Evolutionary conservation across 768 basidiomycete species (phyloP).

Genomic region (Strobilomyces dryophilus): DNA sequence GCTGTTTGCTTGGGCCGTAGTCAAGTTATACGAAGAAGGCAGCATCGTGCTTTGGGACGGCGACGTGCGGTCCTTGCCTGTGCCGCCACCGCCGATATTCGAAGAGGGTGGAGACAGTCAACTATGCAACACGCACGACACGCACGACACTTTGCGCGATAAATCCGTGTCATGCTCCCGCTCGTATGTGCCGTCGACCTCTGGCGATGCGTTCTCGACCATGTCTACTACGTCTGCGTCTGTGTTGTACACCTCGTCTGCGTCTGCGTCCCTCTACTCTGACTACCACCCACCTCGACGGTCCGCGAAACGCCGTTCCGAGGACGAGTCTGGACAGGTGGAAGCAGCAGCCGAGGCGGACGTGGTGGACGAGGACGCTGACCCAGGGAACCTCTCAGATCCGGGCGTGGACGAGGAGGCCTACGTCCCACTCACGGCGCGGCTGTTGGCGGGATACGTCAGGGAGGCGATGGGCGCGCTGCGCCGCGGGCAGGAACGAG

Average conservation of each 20-base stretch:
- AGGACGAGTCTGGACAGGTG: not conserved
- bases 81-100: conserved; percentile 7
- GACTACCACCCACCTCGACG: conserved; percentile 23
- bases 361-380: not conserved
- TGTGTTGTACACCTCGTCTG: conserved; percentile 21
- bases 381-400: conserved; percentile 44
- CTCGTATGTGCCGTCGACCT: conserved; percentile 10
- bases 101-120: conserved; percentile 11
- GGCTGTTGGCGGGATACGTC: conserved; percentile 45
- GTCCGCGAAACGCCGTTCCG: not conserved
- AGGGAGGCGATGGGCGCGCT: conserved; percentile 41
- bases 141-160: conserved; percentile 19
- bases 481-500: conserved; percentile 8
- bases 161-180: conserved; percentile 23
- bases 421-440: conserved; percentile 58
- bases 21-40: conserved; percentile 67
- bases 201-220: not conserved
- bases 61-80: conserved; percentile 39
- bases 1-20: conserved; percentile 62
- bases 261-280: conserved; percentile 22
- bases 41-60: conserved; percentile 73
- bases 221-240: conserved; percentile 10
- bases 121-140: conserved; percentile 46
- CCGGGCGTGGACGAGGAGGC: conserved; percentile 52
- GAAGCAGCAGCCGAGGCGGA: not conserved